phyloP scores from a whole-genome alignment of 2,329 filamentous ascomycete genomes.

The Fusarium dlaminii region DNA sequence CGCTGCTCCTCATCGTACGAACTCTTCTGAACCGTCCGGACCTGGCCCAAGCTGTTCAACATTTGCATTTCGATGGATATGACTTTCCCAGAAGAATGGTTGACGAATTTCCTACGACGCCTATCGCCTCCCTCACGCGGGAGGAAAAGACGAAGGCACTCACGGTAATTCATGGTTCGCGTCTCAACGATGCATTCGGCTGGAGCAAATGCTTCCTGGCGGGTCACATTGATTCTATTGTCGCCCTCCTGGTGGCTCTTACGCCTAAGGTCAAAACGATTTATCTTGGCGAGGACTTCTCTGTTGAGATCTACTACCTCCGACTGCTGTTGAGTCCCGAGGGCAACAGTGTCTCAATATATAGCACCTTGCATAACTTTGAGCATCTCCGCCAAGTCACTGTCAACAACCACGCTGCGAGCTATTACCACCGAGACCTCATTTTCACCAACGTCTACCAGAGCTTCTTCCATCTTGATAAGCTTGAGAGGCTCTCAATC shows the following conservation, averaged over 20 bases:
- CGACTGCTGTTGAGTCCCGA: neutral
- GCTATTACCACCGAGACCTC: neutral
- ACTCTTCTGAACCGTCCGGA: neutral
- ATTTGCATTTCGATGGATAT: neutral
- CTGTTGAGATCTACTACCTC: neutral
- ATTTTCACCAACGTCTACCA: neutral
- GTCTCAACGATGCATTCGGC: too few species aligned
- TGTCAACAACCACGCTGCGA: neutral
- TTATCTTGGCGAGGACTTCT: neutral
- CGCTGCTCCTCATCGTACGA: neutral
- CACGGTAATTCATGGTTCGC: too few species aligned
- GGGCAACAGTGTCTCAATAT: accelerated
- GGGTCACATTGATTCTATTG: neutral
- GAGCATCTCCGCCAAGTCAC: neutral
- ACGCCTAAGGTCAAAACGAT: neutral
- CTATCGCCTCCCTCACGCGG: neutral
- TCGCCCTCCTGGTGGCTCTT: neutral
- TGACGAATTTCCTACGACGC: neutral
- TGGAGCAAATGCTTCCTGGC: neutral
- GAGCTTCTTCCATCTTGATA: neutral
- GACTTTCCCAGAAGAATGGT: neutral
- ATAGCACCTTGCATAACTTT: neutral
- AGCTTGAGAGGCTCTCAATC: neutral
- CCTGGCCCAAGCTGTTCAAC: neutral
- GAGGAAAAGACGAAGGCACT: neutral